Base-by-base conservation (phyloP, 108 stramenopile genomes). In the Phaeodactylum tricornutum region DNA sequence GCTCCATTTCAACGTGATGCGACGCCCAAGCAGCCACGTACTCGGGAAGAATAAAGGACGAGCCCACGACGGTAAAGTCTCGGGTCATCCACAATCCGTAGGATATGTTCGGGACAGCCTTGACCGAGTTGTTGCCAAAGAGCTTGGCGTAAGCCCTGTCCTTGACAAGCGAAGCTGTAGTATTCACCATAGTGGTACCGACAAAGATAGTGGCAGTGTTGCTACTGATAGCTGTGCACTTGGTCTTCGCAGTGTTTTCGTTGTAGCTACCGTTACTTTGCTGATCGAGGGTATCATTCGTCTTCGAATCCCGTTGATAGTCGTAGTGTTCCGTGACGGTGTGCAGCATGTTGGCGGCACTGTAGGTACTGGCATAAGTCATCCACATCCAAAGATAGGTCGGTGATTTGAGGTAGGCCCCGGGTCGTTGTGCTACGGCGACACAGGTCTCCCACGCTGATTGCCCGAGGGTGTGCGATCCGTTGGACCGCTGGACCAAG, bases 11-110 rank as follows among this genome's bases (percentile, higher is more conserved):
- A n/a, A n/a, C n/a, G n/a, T n/a, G n/a, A n/a, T n/a, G n/a, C n/a
- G n/a, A n/a, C n/a, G n/a, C n/a, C 33, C 33, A 34, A 8, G 33
- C 8, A 17, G 60, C 21, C 0, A 77, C 64, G 6, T 69, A 15
- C 20, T 68, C 66, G 26, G 75, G 75, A n/a, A 77, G 39, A n/a
- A 77, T 30, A 58, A 77, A 77, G 12, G 66, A 64, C 9, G 69
- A 71, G 15, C 75, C 71, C 33, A 77, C 55, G 2, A 72, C 71
- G 20, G 57, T 43, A 15, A 63, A 43, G 42, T 77, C 75, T 32
- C 75, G 43, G 9, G 47, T 42, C 14, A 59, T 64, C 75, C 75
- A 77, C 22, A 72, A 27, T 1, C 60, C 70, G 26, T 72, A 72
- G 6, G 75, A 43, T n/a, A 56, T 29, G 22, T 32, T 35, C 0